Percentiles rank a stretch among this genome's conserved stretches.
Conservation (phyloP, 805 yeast genomes). For the Cyberlindnera suaveolens region DNA sequence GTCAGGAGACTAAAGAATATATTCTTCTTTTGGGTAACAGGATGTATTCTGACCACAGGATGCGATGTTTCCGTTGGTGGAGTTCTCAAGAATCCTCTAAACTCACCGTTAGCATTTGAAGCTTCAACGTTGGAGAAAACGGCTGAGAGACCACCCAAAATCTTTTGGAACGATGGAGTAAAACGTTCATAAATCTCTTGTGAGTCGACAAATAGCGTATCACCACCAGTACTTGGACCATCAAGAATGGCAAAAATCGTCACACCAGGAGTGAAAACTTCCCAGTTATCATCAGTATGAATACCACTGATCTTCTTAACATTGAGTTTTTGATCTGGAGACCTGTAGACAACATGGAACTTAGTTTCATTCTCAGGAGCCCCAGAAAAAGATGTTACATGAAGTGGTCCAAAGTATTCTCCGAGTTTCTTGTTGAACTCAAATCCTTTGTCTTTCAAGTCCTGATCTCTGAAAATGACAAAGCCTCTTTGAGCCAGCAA, state of each 20-base stretch:
- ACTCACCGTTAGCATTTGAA: constrained; percentile 45
- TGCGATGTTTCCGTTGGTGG: constrained; percentile 50
- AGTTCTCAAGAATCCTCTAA: constrained; percentile 63
- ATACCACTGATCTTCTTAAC: constrained; percentile 44
- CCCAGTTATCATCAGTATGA: constrained; percentile 68
- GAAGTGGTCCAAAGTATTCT: constrained; percentile 60
- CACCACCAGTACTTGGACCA: constrained; percentile 63
- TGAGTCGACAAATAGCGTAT: constrained; percentile 64
- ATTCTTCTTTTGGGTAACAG: constrained; percentile 61
- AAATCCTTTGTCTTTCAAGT: constrained; percentile 52
- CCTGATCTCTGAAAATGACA: constrained; percentile 60
- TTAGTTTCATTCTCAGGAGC: constrained; percentile 57
- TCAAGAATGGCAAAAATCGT: constrained; percentile 63
- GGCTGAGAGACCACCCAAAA: constrained; percentile 56
- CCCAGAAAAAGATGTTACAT: constrained; percentile 70
- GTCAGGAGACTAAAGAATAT: constrained; percentile 56
- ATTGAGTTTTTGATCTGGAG: constrained; percentile 20
- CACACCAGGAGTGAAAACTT: constrained; percentile 55
- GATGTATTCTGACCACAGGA: constrained; percentile 68
- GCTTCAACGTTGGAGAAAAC: constrained; percentile 68
- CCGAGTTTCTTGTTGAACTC: constrained; percentile 46
- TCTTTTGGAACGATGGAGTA: constrained; percentile 55
- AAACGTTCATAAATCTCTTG: constrained; percentile 65
- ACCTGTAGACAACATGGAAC: constrained; percentile 40
- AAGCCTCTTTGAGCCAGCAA: constrained; percentile 67